Percentiles rank a stretch among this genome's conserved stretches.
These are phyloP conservation scores for Furcasterigmium furcatum DNA, from an alignment of 2,329 filamentous ascomycete species.

Conservation along the genomic window DNA sequence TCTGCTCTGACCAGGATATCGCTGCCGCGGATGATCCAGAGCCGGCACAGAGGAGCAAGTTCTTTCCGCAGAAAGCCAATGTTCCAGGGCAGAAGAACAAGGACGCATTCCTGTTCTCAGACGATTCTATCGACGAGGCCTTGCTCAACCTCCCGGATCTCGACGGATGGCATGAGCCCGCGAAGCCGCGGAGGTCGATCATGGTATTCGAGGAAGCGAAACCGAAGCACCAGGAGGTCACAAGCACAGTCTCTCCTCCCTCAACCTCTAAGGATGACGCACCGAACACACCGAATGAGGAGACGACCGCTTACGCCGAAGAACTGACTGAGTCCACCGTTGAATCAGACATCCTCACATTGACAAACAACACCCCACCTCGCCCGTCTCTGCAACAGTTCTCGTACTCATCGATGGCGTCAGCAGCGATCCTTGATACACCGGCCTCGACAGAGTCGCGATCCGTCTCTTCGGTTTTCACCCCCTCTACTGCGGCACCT, in stretches of 20 bases:
- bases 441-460: conserved; percentile 30
- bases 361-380: conserved; percentile 1
- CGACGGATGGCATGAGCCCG: conserved; percentile 39
- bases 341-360: background rate
- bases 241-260: conserved; percentile 10
- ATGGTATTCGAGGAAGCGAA: conserved; percentile 40
- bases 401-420: conserved; percentile 18
- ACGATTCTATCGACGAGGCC: conserved; percentile 55
- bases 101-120: conserved; percentile 47
- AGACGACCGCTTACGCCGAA: background rate
- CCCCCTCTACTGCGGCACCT: conserved; percentile 23
- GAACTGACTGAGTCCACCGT: background rate
- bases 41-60: conserved; percentile 46
- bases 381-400: conserved; percentile 17
- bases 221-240: background rate
- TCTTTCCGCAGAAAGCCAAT: conserved; percentile 37
- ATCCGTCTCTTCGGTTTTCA: conserved; percentile 30
- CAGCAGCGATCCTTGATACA: conserved; percentile 22
- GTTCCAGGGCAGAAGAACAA: conserved; percentile 25
- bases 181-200: conserved; percentile 31
- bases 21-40: conserved; percentile 19
- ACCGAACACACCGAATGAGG: background rate
- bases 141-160: conserved; percentile 48
- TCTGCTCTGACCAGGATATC: conserved; percentile 41
- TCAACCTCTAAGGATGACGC: conserved; percentile 13